Conservation (phyloP, 805 yeast genomes). For the Allodekkera sacchari region DNA sequence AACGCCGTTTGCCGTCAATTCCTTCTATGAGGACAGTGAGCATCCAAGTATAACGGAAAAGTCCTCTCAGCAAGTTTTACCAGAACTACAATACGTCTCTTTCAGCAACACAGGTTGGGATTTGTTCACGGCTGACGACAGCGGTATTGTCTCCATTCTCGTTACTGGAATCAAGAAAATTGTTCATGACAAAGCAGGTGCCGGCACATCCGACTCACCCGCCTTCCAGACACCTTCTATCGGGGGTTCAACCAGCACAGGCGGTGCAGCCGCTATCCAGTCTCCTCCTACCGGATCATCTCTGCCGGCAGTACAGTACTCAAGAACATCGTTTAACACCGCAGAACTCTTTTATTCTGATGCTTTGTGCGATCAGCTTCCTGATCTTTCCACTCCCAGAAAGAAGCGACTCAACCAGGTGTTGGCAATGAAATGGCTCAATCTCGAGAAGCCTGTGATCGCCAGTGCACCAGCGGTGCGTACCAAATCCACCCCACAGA, state of each 20-base stretch:
- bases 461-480: slow-evolving; percentile 50
- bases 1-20: slow-evolving; percentile 22
- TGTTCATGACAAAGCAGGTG: slow-evolving; percentile 11
- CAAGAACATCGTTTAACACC: slow-evolving; percentile 28
- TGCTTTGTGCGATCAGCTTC: slow-evolving; percentile 12
- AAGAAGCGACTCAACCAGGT: slow-evolving; percentile 18
- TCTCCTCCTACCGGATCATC: slow-evolving; percentile 8
- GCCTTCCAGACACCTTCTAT: neutral
- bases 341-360: slow-evolving; percentile 43
- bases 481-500: slow-evolving; percentile 18
- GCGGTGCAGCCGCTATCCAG: too few species aligned
- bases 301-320: slow-evolving; percentile 33
- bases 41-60: neutral
- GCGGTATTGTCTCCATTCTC: slow-evolving; percentile 56
- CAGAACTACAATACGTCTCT: slow-evolving; percentile 31
- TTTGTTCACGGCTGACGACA: slow-evolving; percentile 66
- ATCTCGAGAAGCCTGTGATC: slow-evolving; percentile 58
- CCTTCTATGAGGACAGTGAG: slow-evolving; percentile 8
- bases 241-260: slow-evolving; percentile 4
- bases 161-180: slow-evolving; percentile 40
- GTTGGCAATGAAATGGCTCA: slow-evolving; percentile 64
- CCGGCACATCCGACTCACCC: slow-evolving; percentile 11
- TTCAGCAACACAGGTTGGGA: slow-evolving; percentile 83
- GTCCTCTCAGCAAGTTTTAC: slow-evolving; percentile 5
- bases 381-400: slow-evolving; percentile 13